Evolutionary conservation across 441 rosid species (phyloP).

Genomic region (Eutrema salsugineum): DNA sequence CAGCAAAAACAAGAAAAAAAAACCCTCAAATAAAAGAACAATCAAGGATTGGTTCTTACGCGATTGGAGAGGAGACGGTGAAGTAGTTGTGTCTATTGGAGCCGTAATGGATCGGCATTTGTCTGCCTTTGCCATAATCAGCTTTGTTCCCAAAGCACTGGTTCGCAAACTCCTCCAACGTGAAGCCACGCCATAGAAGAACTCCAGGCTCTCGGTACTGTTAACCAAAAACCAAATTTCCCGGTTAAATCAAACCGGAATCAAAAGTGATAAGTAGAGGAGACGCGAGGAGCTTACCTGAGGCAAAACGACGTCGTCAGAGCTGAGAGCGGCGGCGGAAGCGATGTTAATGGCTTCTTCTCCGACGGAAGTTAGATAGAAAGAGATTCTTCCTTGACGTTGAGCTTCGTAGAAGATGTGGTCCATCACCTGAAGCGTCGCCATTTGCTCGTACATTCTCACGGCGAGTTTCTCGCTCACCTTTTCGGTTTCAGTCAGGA

Average conservation of each 20-base stretch:
- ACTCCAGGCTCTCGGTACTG: conserved; percentile 81
- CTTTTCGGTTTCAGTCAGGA: conserved; percentile 18
- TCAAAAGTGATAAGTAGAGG: not conserved
- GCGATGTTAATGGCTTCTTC: conserved; percentile 79
- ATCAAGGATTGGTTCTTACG: conserved; percentile 34
- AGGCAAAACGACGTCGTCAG: conserved; percentile 59
- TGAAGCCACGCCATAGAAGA: conserved; percentile 75
- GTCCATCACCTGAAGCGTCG: conserved; percentile 71
- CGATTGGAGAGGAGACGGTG: conserved; percentile 72
- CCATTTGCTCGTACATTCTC: conserved; percentile 64
- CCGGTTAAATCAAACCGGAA: not conserved
- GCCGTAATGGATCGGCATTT: conserved; percentile 85
- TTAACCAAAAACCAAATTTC: not conserved
- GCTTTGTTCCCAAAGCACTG: conserved; percentile 63
- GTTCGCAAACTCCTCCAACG: conserved; percentile 62
- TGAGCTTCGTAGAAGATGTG: conserved; percentile 69
- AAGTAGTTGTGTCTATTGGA: conserved; percentile 57
- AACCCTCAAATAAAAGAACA: not conserved
- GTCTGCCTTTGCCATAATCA: conserved; percentile 77
- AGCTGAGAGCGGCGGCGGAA: conserved; percentile 65
- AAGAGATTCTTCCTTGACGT: conserved; percentile 77
- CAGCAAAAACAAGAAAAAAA: not conserved
- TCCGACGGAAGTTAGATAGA: conserved; percentile 57
- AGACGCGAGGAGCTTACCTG: conserved; percentile 34
- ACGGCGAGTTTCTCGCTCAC: conserved; percentile 55